phyloP scores from a whole-genome alignment of 129 eudicot genomes.

The Rutidosis leptorrhynchoides region DNA sequence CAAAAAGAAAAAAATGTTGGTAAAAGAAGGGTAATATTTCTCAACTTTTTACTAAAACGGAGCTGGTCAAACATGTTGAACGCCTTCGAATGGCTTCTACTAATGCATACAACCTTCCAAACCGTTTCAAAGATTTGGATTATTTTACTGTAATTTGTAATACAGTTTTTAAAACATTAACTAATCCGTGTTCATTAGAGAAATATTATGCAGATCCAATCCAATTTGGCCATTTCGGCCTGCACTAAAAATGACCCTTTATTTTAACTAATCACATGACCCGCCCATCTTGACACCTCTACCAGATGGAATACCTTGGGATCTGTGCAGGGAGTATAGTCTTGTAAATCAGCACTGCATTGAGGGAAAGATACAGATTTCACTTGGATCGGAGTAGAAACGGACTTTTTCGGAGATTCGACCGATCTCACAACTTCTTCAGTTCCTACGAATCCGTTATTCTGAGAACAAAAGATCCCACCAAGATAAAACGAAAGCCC shows the following conservation, averaged over 20 bases:
- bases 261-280: background rate
- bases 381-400: constrained; percentile 48
- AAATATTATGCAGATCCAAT: background rate
- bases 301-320: constrained; percentile 49
- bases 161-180: background rate
- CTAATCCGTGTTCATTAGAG: too few relatives aligned
- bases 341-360: constrained; percentile 71
- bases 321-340: constrained; percentile 98
- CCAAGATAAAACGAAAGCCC: constrained; percentile 93
- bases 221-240: constrained; percentile 4
- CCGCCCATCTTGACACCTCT: background rate
- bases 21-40: background rate
- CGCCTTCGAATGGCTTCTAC: background rate
- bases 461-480: constrained; percentile 69
- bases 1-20: background rate
- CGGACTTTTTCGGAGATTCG: constrained; percentile 38
- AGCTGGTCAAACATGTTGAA: background rate
- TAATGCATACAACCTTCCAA: background rate
- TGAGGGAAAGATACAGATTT: constrained; percentile 62
- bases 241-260: background rate
- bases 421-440: constrained; percentile 40
- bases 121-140: background rate
- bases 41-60: background rate
- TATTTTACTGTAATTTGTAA: background rate
- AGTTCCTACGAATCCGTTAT: constrained; percentile 35